Evolutionary conservation across 2,329 filamentous ascomycete species (phyloP).

Genomic region (Conoideocrella luteorostrata): DNA sequence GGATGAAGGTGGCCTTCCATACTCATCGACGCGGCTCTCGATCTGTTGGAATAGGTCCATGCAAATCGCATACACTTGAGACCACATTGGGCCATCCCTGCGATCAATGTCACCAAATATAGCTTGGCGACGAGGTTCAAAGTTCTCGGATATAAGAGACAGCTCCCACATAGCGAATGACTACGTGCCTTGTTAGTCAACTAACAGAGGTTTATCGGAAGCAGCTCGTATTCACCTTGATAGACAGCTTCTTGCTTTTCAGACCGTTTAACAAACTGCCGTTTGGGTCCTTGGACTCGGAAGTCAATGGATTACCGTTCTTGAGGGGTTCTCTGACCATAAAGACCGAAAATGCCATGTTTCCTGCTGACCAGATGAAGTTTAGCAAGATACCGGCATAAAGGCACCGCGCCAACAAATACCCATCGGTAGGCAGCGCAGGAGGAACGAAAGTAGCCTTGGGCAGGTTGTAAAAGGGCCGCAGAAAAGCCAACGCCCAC

Average conservation of each 20-base stretch:
- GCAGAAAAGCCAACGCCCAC: constrained; percentile 62
- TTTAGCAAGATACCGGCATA: constrained; percentile 61
- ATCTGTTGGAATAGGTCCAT: constrained; percentile 64
- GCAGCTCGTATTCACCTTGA: constrained; percentile 48
- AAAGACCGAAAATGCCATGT: constrained; percentile 72
- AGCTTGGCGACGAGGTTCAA: constrained; percentile 66
- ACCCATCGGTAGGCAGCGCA: constrained; percentile 51
- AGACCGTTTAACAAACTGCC: constrained; percentile 80
- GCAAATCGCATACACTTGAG: constrained; percentile 66
- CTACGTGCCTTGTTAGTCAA: constrained; percentile 30
- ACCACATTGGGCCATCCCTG: constrained; percentile 72
- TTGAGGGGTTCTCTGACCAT: constrained; percentile 77
- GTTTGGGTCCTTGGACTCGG: constrained; percentile 84
- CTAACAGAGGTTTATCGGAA: not conserved
- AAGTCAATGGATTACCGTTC: constrained; percentile 74
- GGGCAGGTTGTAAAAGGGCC: constrained; percentile 69
- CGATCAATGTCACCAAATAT: constrained; percentile 87
- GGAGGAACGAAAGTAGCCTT: constrained; percentile 58
- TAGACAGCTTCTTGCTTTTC: constrained; percentile 72
- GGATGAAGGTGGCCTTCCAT: constrained; percentile 38
- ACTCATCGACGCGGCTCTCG: constrained; percentile 58
- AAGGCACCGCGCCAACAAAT: constrained; percentile 49
- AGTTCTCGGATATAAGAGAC: constrained; percentile 68
- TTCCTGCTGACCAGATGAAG: constrained; percentile 70
- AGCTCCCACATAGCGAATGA: constrained; percentile 91